Percentiles rank a stretch among this genome's conserved stretches.
Conservation (phyloP, 2,329 filamentous ascomycete genomes). For the Aureobasidium sp. region DNA sequence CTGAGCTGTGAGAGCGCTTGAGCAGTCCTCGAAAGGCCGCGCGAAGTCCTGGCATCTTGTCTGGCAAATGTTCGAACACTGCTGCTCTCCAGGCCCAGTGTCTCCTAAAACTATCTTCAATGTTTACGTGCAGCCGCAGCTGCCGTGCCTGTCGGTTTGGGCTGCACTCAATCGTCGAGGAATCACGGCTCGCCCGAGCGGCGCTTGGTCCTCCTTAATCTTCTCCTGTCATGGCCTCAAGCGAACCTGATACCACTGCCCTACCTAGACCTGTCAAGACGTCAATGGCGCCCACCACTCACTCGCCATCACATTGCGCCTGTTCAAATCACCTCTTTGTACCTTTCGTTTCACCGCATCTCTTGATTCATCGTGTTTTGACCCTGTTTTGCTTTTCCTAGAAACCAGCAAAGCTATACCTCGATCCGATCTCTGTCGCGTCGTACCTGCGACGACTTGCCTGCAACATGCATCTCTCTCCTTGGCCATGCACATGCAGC, state of each 20-base stretch:
- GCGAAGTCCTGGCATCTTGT: constrained; percentile 1
- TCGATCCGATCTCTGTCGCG: background rate
- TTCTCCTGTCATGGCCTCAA: constrained; percentile 7
- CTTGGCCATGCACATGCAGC: constrained; percentile 1
- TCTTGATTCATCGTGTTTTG: background rate
- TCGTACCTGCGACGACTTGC: background rate
- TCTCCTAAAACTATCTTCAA: background rate
- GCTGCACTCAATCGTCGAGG: background rate
- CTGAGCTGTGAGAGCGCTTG: constrained; percentile 1
- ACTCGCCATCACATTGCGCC: background rate
- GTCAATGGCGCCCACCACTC: background rate
- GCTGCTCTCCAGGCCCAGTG: background rate
- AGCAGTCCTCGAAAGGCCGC: constrained; percentile 3
- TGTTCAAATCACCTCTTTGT: background rate
- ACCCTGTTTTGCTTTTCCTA: background rate
- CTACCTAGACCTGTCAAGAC: background rate
- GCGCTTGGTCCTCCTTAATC: constrained; percentile 12
- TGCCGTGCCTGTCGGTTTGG: background rate
- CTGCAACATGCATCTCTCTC: background rate
- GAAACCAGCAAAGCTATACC: background rate
- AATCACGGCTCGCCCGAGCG: background rate
- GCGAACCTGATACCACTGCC: background rate
- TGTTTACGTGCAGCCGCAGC: background rate
- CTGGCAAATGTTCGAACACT: no score
- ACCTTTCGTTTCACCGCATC: background rate